phyloP scores from a whole-genome alignment of 768 basidiomycete species.

The Tephrocybe sp. region DNA sequence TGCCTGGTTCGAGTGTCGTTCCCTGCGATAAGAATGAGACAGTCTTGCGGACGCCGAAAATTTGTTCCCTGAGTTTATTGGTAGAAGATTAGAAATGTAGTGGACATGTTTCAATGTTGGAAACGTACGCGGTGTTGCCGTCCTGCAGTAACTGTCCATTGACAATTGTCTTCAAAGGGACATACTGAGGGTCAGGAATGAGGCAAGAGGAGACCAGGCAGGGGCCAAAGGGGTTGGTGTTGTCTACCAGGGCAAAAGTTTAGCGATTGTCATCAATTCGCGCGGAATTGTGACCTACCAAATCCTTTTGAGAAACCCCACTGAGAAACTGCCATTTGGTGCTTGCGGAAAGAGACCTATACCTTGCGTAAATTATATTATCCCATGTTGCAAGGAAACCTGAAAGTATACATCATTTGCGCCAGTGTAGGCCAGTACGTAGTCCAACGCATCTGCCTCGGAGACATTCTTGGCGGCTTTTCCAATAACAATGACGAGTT shows the following conservation, averaged over 20 bases:
- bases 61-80: conserved; percentile 56
- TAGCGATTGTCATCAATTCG: neutral
- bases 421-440: conserved; percentile 80
- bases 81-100: neutral
- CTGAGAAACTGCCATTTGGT: conserved; percentile 78
- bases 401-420: conserved; percentile 64
- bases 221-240: conserved; percentile 77
- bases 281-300: conserved; percentile 39
- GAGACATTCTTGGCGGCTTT: conserved; percentile 77
- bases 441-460: conserved; percentile 79
- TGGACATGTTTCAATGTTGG: neutral
- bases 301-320: conserved; percentile 90
- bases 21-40: conserved; percentile 81
- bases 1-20: conserved; percentile 79
- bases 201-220: conserved; percentile 66
- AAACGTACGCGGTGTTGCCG: conserved; percentile 70
- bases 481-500: conserved; percentile 80
- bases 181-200: conserved; percentile 63
- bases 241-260: conserved; percentile 36
- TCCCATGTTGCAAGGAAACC: neutral
- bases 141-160: conserved; percentile 73
- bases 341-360: conserved; percentile 78
- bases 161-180: conserved; percentile 59
- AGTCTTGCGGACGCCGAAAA: conserved; percentile 77
- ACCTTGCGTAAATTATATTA: neutral